phyloP scores from a whole-genome alignment of 805 yeast species.

The Torulaspora gathmanii region DNA sequence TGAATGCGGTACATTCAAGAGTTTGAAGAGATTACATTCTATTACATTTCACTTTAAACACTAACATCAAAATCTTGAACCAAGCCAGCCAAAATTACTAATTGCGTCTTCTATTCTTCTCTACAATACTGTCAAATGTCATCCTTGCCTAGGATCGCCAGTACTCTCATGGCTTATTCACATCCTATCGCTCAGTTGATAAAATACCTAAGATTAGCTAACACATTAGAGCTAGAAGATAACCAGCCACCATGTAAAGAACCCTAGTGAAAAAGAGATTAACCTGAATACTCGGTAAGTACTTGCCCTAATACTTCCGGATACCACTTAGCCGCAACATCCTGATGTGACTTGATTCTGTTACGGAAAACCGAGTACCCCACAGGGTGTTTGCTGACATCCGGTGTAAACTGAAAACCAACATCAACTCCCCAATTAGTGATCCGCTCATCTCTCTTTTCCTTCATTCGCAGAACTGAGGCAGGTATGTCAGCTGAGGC shows the following conservation, averaged over 20 bases:
- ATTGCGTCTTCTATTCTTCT: background rate
- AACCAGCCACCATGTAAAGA: too few relatives aligned
- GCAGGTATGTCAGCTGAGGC: slow-evolving; percentile 12
- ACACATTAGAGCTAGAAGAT: background rate
- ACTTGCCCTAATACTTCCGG: slow-evolving; percentile 28
- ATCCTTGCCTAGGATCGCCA: background rate
- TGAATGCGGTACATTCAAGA: too few relatives aligned
- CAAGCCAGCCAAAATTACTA: background rate
- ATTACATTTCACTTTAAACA: too few relatives aligned
- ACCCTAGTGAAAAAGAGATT: too few relatives aligned
- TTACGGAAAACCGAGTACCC: slow-evolving; percentile 42
- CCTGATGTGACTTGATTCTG: slow-evolving; percentile 39
- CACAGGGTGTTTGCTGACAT: slow-evolving; percentile 19
- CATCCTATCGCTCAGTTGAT: background rate
- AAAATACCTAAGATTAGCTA: background rate
- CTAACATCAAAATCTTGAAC: too few relatives aligned
- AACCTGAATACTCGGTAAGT: slow-evolving; percentile 6
- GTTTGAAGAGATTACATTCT: too few relatives aligned
- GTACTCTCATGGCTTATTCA: background rate
- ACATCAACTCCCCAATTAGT: slow-evolving; percentile 17
- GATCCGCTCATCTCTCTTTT: slow-evolving; percentile 17
- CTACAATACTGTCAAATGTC: too few relatives aligned
- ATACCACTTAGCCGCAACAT: slow-evolving; percentile 40
- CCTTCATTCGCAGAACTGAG: slow-evolving; percentile 12
- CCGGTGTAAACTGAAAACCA: slow-evolving; percentile 21